Evolutionary conservation across 495 filamentous ascomycete species (phyloP), one percentile per base, ranked within the genome.

Genomic region (Hyaloscypha bicolor): DNA sequence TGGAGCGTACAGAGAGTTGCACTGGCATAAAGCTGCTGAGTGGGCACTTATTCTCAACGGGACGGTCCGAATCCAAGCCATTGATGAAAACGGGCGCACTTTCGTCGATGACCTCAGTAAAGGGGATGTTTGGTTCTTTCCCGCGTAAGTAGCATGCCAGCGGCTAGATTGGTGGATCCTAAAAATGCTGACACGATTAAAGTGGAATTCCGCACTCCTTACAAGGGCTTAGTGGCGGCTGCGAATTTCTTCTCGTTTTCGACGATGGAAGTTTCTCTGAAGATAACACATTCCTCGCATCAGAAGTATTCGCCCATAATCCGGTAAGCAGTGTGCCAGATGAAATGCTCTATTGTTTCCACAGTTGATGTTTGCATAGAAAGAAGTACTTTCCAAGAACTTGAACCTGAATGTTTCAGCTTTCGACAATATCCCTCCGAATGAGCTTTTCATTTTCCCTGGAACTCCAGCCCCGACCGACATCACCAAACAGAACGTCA

Each of bases 111-210:
- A 91, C 62, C 72, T 91, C 8, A 82, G 78, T 37, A 82, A 82
- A 4, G 89, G 88, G 21, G 89, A 91, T 73, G 83, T 91, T 16
- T 91, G 88, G 89, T 91, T 86, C 71, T 91, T 91, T 76, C 88
- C 88, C 21, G 52, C 77, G n/a, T n/a, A n/a, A n/a, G n/a, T n/a
- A n/a, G n/a, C n/a, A n/a, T n/a, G n/a, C n/a, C n/a, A n/a, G n/a
- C n/a, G n/a, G n/a, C n/a, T n/a, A n/a, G n/a, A n/a, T n/a, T n/a
- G n/a, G n/a, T n/a, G n/a, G n/a, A n/a, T n/a, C n/a, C n/a, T n/a
- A n/a, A n/a, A n/a, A n/a, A n/a, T n/a, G n/a, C n/a, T n/a, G n/a
- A n/a, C n/a, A n/a, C n/a, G n/a, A n/a, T n/a, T n/a, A n/a, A n/a
- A n/a, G n/a, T 4, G 88, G 89, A 19, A 76, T 89, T n/a, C 88